Base-by-base conservation (phyloP, 192 early-diverging fungal genomes). In the Backusella westeae region DNA sequence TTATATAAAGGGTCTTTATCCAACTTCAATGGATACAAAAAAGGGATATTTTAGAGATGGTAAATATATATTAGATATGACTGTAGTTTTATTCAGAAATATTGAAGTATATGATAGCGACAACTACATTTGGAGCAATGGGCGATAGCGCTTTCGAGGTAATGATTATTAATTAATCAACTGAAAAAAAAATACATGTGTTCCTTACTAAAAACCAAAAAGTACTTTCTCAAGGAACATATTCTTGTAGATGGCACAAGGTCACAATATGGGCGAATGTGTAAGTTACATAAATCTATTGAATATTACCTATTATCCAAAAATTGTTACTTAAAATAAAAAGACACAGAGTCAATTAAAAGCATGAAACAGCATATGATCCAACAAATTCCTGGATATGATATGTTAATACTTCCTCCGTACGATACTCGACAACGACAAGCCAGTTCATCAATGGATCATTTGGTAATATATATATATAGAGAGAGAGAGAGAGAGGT, bases 191-290 rank as follows among this genome's bases (percentile, higher is more conserved):
- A 34, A 53, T 15, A 34, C 14, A 38, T 49, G 46, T n/a, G 19
- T 1, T 23, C 34, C 21, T 59, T 63, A 53, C 6, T 36, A 53
- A 44, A 32, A 26, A 34, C 19, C 66, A 23, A 46, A 5, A 36
- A 87, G 87, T 91, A 91, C 67, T 82, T 91, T 70, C 73, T 91
- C 44, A 91, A 91, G 67, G 82, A 89, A 41, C 86, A 86, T 79
- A 76, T 91, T 34, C 41, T 86, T 6, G 67, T 86, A 14, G 82
- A 83, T 39, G 82, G 82, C 1, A 49, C 66, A 10, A 56, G 75
- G 0, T 38, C 74, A 34, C 82, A 83, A 71, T 83, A 83, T 41
- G 72, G 68, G 14, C 42, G 75, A 34, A 80, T 83, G 82, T 83
- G 82, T 83, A 83, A 79, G 82, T 71, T 32, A 46, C 15, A 68